Conservation (phyloP, 2,329 filamentous ascomycete species). For the Fonsecaea pugnacius region DNA sequence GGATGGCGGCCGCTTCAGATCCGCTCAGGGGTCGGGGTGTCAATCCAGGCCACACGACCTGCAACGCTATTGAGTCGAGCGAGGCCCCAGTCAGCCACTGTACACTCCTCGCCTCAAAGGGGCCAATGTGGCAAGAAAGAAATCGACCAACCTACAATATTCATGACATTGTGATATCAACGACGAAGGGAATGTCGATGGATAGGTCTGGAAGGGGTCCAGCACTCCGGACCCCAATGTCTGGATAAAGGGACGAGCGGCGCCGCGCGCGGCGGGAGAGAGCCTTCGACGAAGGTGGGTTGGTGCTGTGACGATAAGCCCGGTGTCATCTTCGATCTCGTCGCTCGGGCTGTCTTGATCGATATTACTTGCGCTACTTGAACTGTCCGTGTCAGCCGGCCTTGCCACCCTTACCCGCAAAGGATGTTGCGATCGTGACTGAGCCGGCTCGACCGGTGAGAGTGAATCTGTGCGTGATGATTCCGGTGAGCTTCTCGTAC, state of each 20-base stretch:
- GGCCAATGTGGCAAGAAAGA: not conserved
- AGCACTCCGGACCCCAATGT: slow-evolving; percentile 10
- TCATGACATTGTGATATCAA: slow-evolving; percentile 16
- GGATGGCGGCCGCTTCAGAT: slow-evolving; percentile 1
- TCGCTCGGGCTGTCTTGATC: slow-evolving; percentile 5
- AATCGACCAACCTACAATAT: slow-evolving; percentile 11
- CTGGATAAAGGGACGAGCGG: not conserved
- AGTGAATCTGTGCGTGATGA: slow-evolving; percentile 10
- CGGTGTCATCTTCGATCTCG: not conserved
- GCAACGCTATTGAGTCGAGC: slow-evolving; percentile 9
- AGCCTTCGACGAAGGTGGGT: not conserved
- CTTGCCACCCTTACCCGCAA: not conserved
- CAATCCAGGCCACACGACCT: slow-evolving; percentile 17
- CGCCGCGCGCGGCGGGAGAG: not conserved
- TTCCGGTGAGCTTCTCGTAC: slow-evolving; percentile 8
- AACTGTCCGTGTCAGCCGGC: slow-evolving; percentile 2
- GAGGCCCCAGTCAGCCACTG: slow-evolving; percentile 7
- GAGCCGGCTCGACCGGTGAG: slow-evolving; percentile 1
- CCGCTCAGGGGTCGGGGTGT: slow-evolving; percentile 5
- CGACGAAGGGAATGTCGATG: slow-evolving; percentile 9
- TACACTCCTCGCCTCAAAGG: not conserved
- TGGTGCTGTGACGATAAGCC: not conserved
- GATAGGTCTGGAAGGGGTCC: slow-evolving; percentile 19
- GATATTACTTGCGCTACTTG: not conserved
- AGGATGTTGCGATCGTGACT: not conserved